Evolutionary conservation across 208 protist genomes (phyloP).

Genomic region (Wallacemonas collosoma): DNA sequence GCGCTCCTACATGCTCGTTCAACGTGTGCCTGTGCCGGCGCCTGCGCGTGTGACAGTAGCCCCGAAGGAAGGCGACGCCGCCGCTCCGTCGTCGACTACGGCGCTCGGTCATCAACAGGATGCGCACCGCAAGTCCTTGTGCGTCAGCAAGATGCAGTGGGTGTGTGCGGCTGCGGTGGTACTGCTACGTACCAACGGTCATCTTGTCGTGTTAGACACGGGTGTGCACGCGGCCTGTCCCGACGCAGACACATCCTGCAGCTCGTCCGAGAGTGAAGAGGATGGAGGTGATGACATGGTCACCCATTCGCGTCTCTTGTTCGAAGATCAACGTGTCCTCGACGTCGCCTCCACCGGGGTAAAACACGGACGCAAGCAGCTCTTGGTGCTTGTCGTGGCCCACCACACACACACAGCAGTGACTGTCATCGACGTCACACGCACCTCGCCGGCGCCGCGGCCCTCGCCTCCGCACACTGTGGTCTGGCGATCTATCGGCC

Average conservation of each 20-base stretch:
- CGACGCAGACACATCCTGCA: neutral
- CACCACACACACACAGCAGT: conserved; percentile 6
- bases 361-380: neutral
- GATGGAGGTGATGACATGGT: neutral
- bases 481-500: neutral
- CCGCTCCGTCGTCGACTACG: neutral
- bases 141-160: conserved; percentile 20
- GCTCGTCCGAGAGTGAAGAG: neutral
- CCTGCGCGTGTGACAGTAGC: neutral
- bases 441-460: neutral
- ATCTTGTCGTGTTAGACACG: conserved; percentile 4
- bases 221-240: neutral
- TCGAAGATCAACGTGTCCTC: neutral
- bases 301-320: neutral
- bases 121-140: conserved; percentile 1
- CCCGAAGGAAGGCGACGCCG: neutral
- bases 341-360: neutral
- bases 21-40: neutral
- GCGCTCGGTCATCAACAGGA: neutral
- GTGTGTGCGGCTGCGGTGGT: conserved; percentile 9
- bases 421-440: neutral
- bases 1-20: conserved; percentile 14
- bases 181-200: conserved; percentile 2
- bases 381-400: neutral
- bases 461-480: neutral